These are phyloP conservation scores for Suillus clintonianus DNA, from an alignment of 768 basidiomycete genomes.

Conservation along the genomic window DNA sequence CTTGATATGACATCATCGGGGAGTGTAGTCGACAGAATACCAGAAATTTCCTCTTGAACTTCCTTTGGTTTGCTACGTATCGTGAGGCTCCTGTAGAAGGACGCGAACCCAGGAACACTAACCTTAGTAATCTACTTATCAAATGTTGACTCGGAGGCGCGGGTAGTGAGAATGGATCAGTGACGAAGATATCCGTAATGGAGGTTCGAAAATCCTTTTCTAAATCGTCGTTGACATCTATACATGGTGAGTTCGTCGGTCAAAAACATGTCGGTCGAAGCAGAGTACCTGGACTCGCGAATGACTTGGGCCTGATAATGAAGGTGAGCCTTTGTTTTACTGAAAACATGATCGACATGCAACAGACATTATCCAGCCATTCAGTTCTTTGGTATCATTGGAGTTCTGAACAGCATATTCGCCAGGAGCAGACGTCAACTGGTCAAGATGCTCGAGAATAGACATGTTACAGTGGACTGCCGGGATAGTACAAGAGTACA, in stretches of 20 bases:
- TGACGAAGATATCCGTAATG: not conserved
- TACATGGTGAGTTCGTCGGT: not conserved
- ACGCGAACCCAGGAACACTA: not conserved
- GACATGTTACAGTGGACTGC: not conserved
- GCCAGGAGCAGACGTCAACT: not conserved
- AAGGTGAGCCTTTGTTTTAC: not conserved
- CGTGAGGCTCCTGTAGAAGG: not conserved
- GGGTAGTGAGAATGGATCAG: not conserved
- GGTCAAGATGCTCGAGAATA: slow-evolving; percentile 1
- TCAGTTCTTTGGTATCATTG: not conserved
- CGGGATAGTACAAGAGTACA: not conserved
- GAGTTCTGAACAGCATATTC: slow-evolving; percentile 1
- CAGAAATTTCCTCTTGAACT: slow-evolving; percentile 21
- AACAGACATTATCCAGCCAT: slow-evolving; percentile 1
- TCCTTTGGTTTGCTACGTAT: slow-evolving; percentile 4
- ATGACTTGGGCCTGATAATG: not conserved
- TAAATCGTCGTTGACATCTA: not conserved
- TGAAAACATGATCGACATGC: not conserved
- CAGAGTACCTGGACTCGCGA: not conserved
- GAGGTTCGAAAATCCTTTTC: not conserved
- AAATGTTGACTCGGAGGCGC: not conserved
- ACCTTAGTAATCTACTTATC: slow-evolving; percentile 2
- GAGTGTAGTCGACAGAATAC: slow-evolving; percentile 49
- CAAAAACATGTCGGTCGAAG: not conserved
- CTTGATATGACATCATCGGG: slow-evolving; percentile 73